A percentile compares a stretch with the other conserved stretches of the same genome.
Evolutionary conservation across 306 rosid species (phyloP).

Genomic region (Glycine soja): DNA sequence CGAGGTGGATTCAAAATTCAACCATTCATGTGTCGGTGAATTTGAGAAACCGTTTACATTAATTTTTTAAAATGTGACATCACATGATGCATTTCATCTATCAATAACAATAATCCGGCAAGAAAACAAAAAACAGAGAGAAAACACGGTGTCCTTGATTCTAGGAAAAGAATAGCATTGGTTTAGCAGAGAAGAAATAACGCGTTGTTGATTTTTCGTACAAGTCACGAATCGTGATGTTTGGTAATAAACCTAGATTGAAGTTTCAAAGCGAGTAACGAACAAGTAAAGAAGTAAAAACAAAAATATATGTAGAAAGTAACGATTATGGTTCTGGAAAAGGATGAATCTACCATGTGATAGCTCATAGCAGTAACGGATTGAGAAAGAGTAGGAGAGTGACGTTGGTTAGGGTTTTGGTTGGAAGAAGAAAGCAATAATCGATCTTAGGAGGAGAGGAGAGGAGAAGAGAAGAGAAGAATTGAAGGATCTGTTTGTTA

Average conservation of each 20-base stretch:
- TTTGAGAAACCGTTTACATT: neutral
- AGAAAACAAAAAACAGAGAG: neutral
- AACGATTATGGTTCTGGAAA: conserved; percentile 21
- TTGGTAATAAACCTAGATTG: conserved; percentile 28
- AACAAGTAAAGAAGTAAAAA: neutral
- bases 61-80: neutral
- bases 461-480: too few relatives aligned
- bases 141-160: too few relatives aligned
- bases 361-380: conserved; percentile 40
- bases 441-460: conserved; percentile 20
- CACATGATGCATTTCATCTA: neutral
- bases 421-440: neutral
- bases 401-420: conserved; percentile 46
- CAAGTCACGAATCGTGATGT: conserved; percentile 7
- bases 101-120: neutral
- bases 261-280: conserved; percentile 15
- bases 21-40: neutral
- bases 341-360: conserved; percentile 52
- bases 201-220: neutral
- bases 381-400: conserved; percentile 29
- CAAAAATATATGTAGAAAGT: neutral
- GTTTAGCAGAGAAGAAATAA: conserved; percentile 16
- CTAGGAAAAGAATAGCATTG: neutral
- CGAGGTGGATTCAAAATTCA: neutral
- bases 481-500: conserved; percentile 26